These are phyloP conservation scores for Fusarium chaquense DNA, from an alignment of 2,329 filamentous ascomycete genomes.

Conservation along the genomic window DNA sequence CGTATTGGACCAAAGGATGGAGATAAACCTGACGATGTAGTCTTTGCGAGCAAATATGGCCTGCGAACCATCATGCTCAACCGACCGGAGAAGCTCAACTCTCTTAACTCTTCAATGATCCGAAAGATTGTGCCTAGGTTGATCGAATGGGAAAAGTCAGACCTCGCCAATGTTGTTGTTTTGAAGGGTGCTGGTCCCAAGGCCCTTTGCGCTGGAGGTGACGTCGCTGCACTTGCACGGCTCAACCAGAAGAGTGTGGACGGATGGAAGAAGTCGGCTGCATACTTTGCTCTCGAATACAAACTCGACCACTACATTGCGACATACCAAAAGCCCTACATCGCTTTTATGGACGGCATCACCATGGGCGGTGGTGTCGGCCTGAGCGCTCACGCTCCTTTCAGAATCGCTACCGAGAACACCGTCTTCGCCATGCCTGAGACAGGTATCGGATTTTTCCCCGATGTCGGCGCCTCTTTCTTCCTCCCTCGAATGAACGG, in stretches of 20 bases:
- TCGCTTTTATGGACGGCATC: slow-evolving; percentile 96
- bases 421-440: slow-evolving; percentile 99
- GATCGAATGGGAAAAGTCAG: slow-evolving; percentile 93
- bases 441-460: slow-evolving; percentile 98
- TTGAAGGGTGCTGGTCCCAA: slow-evolving; percentile 89
- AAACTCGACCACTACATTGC: slow-evolving; percentile 95
- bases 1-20: slow-evolving; percentile 67
- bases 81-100: slow-evolving; percentile 90
- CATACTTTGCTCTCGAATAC: slow-evolving; percentile 97
- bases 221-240: slow-evolving; percentile 82
- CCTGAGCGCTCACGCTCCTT: slow-evolving; percentile 92
- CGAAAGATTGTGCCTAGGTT: slow-evolving; percentile 92
- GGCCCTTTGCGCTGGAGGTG: slow-evolving; percentile 93
- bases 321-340: slow-evolving; percentile 91
- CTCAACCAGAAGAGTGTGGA: slow-evolving; percentile 75
- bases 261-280: slow-evolving; percentile 79
- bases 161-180: slow-evolving; percentile 91
- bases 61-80: slow-evolving; percentile 94
- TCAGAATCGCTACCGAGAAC: slow-evolving; percentile 95
- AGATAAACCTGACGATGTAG: slow-evolving; percentile 89
- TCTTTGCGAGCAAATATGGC: slow-evolving; percentile 90
- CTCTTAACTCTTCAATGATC: slow-evolving; percentile 93
- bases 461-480: slow-evolving; percentile 96
- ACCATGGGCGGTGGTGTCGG: slow-evolving; percentile 99
- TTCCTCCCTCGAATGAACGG: slow-evolving; percentile 94